Base-by-base conservation (phyloP, 768 basidiomycete species). In the Lactarius sp. region DNA sequence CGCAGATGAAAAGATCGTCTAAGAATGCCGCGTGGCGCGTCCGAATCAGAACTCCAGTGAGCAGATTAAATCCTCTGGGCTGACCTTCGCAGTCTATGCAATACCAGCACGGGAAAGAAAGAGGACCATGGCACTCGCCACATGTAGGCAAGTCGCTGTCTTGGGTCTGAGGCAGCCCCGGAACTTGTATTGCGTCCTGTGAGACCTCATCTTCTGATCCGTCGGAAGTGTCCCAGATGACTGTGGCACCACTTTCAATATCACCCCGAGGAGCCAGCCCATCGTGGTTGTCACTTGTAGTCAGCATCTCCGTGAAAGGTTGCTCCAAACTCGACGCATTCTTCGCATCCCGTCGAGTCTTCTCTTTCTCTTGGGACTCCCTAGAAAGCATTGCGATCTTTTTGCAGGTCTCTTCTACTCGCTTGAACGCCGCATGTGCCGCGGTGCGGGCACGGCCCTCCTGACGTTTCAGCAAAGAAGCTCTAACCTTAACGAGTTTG, bases 21-120 rank as follows among this genome's bases (percentile, higher is more conserved):
- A 34, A 52, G 37, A 20, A 7, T 13, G 22, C 18, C 33, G 31
- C 16, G 53, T 13, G n/a, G 18, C 1, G 3, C 18, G 34, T 57
- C 22, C 27, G 13, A 13, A 22, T 56, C 20, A 44, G 16, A 18
- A 51, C 22, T 56, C 4, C 39, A 12, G 12, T 12, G 51, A 50
- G 12, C 0, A n/a, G 16, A 16, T 4, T 27, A 10, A 20, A 22
- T 4, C 12, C 6, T 20, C 16, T 39, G 13, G 44, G 50, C 64
- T 54, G 37, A 59, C 68, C 69, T n/a, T 41, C 56, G 44, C 75
- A 75, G 33, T 69, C 62, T 6, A 71, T 68, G 59, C 73, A 75
- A 37, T 69, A 75, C 74, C 75, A 75, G 58, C 71, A 75, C 4
- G 75, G 72, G 52, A 68, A 62, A 2, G 64, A 51, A 31, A 72